Conservation (phyloP, 306 rosid genomes). For the Acacia acuminata region DNA sequence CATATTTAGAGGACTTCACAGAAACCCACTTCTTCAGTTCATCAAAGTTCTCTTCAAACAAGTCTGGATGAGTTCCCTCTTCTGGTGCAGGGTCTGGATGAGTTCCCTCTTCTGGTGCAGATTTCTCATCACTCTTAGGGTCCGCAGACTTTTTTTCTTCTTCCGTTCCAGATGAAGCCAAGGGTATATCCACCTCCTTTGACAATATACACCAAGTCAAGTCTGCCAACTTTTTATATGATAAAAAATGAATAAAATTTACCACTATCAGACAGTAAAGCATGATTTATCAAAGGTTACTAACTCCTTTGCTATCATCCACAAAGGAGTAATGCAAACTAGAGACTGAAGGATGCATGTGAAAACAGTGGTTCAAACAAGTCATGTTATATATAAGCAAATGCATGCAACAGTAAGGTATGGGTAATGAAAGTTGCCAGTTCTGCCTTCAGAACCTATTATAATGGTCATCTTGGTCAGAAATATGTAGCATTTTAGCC, state of each 20-base stretch:
- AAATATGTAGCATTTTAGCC: conserved; percentile 12
- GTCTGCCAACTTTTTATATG: conserved; percentile 56
- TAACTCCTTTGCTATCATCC: conserved; percentile 15
- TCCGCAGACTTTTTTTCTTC: conserved; percentile 44
- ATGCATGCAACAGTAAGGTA: conserved; percentile 19
- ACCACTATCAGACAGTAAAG: conserved; percentile 35
- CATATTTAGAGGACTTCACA: conserved; percentile 72
- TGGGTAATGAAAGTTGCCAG: not conserved
- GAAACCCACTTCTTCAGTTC: conserved; percentile 92
- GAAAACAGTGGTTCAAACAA: not conserved
- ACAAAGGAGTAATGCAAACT: conserved; percentile 29
- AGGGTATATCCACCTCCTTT: conserved; percentile 48
- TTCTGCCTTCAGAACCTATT: not conserved
- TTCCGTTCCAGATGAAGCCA: conserved; percentile 37
- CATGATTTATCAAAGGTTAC: conserved; percentile 16
- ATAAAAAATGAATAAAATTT: conserved; percentile 35
- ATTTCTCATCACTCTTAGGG: conserved; percentile 35
- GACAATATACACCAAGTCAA: conserved; percentile 62
- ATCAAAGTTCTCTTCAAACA: conserved; percentile 76
- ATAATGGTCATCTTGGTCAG: conserved; percentile 1
- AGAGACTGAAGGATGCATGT: not conserved
- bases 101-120: conserved; percentile 34
- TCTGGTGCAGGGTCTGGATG: no score
- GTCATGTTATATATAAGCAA: conserved; percentile 10
- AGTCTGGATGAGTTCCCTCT: conserved; percentile 44